Evolutionary conservation across 148 eudicot species (phyloP).

Genomic region (Rhododendron ovatum): DNA sequence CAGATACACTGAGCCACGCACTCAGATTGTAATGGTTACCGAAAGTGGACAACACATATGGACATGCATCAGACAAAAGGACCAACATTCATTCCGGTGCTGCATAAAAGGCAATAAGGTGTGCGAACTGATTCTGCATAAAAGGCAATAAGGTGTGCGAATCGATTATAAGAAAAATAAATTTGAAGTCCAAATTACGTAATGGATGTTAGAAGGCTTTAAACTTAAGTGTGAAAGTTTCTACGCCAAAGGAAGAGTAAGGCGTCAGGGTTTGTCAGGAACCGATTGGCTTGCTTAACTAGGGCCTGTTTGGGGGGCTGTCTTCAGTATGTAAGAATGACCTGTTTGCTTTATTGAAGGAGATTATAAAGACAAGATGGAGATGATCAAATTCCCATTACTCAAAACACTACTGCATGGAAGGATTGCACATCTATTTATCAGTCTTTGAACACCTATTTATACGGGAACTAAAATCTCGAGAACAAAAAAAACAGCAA

Average conservation of each 20-base stretch:
- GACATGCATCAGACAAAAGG: background rate
- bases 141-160: background rate
- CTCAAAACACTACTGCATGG: background rate
- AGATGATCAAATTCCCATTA: background rate
- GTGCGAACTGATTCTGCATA: background rate
- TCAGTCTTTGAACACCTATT: background rate
- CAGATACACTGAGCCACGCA: background rate
- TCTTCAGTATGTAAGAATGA: background rate
- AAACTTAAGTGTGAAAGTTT: background rate
- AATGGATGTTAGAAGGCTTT: background rate
- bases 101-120: background rate
- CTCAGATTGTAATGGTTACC: background rate
- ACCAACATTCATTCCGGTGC: background rate
- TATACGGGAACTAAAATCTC: background rate
- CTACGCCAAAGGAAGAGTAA: constrained; percentile 1
- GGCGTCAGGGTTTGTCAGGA: background rate
- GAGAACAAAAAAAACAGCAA: background rate
- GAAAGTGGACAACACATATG: background rate
- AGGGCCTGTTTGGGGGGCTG: background rate
- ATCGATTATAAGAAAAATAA: background rate
- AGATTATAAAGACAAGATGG: background rate
- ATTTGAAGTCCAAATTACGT: background rate
- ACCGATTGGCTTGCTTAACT: background rate
- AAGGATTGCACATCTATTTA: background rate
- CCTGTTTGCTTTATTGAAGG: background rate